phyloP scores from a whole-genome alignment of 2,329 filamentous ascomycete genomes.

The Colletotrichum coccodes region DNA sequence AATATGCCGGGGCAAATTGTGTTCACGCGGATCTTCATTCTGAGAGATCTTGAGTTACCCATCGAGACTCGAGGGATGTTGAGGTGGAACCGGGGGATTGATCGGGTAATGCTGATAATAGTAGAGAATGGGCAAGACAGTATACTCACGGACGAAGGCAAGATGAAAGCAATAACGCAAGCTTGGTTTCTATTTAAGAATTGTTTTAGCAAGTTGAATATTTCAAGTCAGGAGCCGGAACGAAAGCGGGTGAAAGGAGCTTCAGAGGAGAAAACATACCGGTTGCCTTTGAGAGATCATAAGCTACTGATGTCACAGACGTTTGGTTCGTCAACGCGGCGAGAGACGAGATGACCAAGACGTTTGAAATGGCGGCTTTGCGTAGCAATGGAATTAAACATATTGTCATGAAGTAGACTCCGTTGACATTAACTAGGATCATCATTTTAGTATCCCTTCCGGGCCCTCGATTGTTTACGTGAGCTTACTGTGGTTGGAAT shows the following conservation, averaged over 20 bases:
- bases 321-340: constrained; percentile 38
- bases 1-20: constrained; percentile 38
- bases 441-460: not conserved
- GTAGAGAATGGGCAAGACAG: not conserved
- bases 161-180: constrained; percentile 34
- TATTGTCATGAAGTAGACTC: constrained; percentile 41
- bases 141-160: constrained; percentile 34
- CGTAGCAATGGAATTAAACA: constrained; percentile 40
- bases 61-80: not conserved
- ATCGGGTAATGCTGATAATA: not conserved
- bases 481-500: not conserved
- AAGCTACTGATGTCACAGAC: constrained; percentile 39
- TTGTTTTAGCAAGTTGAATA: not conserved
- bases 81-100: not conserved
- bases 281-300: constrained; percentile 39
- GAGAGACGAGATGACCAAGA: constrained; percentile 39
- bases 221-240: not conserved
- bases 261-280: constrained; percentile 22
- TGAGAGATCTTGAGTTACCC: not conserved
- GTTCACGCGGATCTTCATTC: constrained; percentile 39
- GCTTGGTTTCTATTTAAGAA: constrained; percentile 27
- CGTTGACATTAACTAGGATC: constrained; percentile 39
- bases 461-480: not conserved
- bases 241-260: not conserved
- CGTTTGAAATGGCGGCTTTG: constrained; percentile 38